These are phyloP conservation scores for Lachnellula suecica DNA, from an alignment of 2,329 filamentous ascomycete species.

Conservation along the genomic window DNA sequence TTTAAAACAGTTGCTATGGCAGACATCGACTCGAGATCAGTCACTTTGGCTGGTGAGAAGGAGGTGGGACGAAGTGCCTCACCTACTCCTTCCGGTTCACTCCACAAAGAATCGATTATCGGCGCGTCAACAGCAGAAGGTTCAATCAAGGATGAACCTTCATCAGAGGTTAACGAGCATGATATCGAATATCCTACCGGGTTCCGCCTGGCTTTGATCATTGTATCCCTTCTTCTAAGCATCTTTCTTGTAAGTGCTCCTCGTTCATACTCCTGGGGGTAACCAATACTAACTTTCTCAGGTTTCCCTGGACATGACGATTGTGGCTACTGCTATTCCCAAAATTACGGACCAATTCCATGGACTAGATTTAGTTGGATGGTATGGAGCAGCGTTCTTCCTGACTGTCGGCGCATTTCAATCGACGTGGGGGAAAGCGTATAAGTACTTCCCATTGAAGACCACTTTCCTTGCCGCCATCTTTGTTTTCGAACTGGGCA, in stretches of 20 bases:
- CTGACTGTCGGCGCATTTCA: constrained; percentile 42
- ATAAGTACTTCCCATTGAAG: constrained; percentile 36
- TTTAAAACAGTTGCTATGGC: background rate
- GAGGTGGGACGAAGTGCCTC: constrained; percentile 18
- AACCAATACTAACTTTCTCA: constrained; percentile 4
- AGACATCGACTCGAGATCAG: constrained; percentile 19
- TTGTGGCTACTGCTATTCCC: constrained; percentile 57
- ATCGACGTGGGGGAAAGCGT: constrained; percentile 33
- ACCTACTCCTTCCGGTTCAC: constrained; percentile 14
- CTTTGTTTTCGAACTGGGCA: constrained; percentile 38
- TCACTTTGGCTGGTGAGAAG: constrained; percentile 21
- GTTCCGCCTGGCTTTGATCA: constrained; percentile 37
- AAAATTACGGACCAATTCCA: constrained; percentile 53
- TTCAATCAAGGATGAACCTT: constrained; percentile 8
- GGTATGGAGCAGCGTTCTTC: constrained; percentile 59
- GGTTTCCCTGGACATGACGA: constrained; percentile 44
- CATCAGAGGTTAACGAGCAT: constrained; percentile 8
- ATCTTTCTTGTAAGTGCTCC: constrained; percentile 42
- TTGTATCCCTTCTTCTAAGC: constrained; percentile 45
- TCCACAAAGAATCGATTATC: constrained; percentile 9
- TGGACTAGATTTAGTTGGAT: constrained; percentile 47
- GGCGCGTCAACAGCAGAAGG: constrained; percentile 15
- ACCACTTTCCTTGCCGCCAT: constrained; percentile 32
- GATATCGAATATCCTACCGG: constrained; percentile 29
- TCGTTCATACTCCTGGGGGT: background rate